Evolutionary conservation across 768 basidiomycete genomes (phyloP).

Genomic region (Lactifluus rugatus): DNA sequence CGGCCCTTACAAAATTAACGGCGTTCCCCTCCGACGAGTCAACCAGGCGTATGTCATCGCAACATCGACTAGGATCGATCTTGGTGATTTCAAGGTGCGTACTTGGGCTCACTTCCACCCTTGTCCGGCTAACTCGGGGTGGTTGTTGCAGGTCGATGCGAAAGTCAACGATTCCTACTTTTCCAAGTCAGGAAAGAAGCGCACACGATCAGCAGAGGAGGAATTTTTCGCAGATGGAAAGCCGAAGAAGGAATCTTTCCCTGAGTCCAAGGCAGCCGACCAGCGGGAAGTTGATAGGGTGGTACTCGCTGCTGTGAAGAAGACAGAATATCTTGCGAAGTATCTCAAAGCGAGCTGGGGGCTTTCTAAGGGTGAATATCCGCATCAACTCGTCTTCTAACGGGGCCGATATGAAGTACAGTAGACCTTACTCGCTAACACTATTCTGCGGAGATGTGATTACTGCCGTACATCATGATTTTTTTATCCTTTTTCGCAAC

Average conservation of each 20-base stretch:
- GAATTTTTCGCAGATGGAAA: conserved; percentile 96
- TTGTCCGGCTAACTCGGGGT: conserved; percentile 1
- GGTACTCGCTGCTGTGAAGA: conserved; percentile 77
- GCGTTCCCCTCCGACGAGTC: conserved; percentile 94
- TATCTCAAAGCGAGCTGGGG: conserved; percentile 92
- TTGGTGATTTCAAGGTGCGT: conserved; percentile 64
- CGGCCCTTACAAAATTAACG: conserved; percentile 97
- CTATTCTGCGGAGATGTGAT: conserved; percentile 18
- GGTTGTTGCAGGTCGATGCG: conserved; percentile 53
- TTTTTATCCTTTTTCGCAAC: conserved; percentile 15
- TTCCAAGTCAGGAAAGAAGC: conserved; percentile 63
- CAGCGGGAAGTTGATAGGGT: conserved; percentile 83
- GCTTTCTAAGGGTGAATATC: conserved; percentile 93
- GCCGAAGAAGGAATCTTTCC: conserved; percentile 81
- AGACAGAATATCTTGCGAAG: conserved; percentile 82
- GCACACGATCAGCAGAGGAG: conserved; percentile 75
- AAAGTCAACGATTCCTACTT: conserved; percentile 96
- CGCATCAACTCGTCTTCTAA: conserved; percentile 89
- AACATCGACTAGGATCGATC: conserved; percentile 88
- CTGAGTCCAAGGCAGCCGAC: conserved; percentile 78
- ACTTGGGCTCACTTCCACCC: conserved; percentile 1
- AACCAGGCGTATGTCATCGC: conserved; percentile 99
- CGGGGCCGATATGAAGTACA: conserved; percentile 12
- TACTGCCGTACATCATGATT: conserved; percentile 17
- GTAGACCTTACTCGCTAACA: conserved; percentile 12